phyloP scores from a whole-genome alignment of 2,329 filamentous ascomycete genomes.

The Xylariaceae sp. region DNA sequence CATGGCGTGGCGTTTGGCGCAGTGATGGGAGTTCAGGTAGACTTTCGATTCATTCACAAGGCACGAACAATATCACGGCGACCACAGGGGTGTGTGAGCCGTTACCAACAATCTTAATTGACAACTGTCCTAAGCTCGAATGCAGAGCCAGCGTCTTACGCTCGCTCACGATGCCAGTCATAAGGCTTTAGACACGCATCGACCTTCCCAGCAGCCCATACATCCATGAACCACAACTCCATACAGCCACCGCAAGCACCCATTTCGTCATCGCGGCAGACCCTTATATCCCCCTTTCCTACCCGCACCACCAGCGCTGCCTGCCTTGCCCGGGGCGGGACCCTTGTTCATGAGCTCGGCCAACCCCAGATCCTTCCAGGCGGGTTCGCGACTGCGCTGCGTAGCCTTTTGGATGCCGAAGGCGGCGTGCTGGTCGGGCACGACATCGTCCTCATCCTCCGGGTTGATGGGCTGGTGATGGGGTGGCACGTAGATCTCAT shows the following conservation, averaged over 20 bases:
- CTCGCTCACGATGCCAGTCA: neutral
- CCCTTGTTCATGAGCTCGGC: constrained; percentile 67
- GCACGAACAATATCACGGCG: constrained; percentile 8
- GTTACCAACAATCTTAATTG: constrained; percentile 2
- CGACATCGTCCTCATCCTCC: constrained; percentile 86
- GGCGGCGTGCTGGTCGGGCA: constrained; percentile 84
- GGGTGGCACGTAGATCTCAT: constrained; percentile 81
- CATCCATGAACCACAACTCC: constrained; percentile 3
- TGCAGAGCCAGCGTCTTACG: neutral
- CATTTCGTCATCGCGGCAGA: constrained; percentile 38
- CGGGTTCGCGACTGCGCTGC: constrained; percentile 69
- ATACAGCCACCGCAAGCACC: constrained; percentile 2
- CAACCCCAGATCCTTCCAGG: constrained; percentile 81
- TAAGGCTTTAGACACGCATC: neutral
- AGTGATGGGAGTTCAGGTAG: constrained; percentile 14
- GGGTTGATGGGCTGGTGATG: constrained; percentile 82
- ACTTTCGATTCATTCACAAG: constrained; percentile 4
- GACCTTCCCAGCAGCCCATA: neutral
- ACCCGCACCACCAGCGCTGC: constrained; percentile 13
- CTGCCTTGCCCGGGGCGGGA: constrained; percentile 40
- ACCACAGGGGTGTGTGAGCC: neutral
- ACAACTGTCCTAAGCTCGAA: neutral
- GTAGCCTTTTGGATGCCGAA: constrained; percentile 85
- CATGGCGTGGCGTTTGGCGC: constrained; percentile 30
- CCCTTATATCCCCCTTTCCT: constrained; percentile 31